These are phyloP conservation scores for Mrakiaceae sp. DNA, from an alignment of 1,284 basidiomycete species.

Conservation along the genomic window DNA sequence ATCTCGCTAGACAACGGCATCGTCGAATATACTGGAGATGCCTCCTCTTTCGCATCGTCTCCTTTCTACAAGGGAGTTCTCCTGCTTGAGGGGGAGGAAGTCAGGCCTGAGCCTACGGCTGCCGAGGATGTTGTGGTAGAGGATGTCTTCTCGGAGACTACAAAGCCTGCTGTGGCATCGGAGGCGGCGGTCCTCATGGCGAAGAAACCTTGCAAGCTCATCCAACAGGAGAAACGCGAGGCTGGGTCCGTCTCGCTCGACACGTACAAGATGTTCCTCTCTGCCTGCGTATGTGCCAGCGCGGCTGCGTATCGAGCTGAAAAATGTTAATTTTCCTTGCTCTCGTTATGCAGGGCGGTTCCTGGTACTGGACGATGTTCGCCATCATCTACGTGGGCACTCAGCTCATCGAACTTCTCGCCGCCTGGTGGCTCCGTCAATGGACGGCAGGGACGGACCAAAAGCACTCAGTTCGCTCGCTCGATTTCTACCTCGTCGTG, in stretches of 20 bases:
- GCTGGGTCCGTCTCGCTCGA: neutral
- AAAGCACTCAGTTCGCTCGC: conserved; percentile 1
- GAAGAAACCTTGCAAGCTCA: conserved; percentile 2
- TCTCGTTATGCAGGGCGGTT: conserved; percentile 25
- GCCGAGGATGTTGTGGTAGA: neutral
- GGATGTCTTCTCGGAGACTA: neutral
- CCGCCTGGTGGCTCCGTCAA: conserved; percentile 23
- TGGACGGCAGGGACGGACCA: conserved; percentile 29
- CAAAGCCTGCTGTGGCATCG: neutral
- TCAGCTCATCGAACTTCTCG: conserved; percentile 21
- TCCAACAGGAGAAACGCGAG: neutral
- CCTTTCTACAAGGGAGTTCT: conserved; percentile 39
- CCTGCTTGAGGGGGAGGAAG: neutral
- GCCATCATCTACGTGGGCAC: conserved; percentile 23
- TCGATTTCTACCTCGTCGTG: conserved; percentile 26
- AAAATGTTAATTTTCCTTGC: neutral
- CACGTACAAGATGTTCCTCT: conserved; percentile 3
- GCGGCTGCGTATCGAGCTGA: neutral
- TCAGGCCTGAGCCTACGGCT: neutral
- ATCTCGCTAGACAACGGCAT: conserved; percentile 44
- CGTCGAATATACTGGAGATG: conserved; percentile 11
- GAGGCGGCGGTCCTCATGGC: neutral
- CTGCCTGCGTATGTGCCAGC: conserved; percentile 3
- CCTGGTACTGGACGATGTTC: conserved; percentile 32
- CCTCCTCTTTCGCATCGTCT: neutral